A percentile compares a stretch with the other conserved stretches of the same genome.
phyloP scores from a whole-genome alignment of 345 rosid species.

The Brassica rapa region DNA sequence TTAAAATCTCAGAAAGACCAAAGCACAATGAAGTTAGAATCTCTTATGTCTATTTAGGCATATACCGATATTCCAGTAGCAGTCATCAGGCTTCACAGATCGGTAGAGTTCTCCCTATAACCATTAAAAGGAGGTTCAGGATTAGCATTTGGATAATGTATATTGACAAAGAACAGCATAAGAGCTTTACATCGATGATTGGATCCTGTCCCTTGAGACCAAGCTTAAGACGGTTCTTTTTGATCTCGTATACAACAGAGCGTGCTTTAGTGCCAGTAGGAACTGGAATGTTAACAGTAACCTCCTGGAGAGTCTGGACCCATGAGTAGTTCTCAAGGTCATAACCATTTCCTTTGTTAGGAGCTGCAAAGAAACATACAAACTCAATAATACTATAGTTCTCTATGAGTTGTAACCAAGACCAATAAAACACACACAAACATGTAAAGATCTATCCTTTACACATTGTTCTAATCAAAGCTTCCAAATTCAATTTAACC shows the following conservation, averaged over 20 bases:
- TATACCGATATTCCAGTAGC: slow-evolving; percentile 97
- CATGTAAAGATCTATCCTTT: neutral
- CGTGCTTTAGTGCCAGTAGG: slow-evolving; percentile 84
- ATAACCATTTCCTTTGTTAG: slow-evolving; percentile 88
- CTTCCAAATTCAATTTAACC: too few species aligned
- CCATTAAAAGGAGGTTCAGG: slow-evolving; percentile 9
- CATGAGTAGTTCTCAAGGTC: slow-evolving; percentile 88
- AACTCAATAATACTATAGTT: too few species aligned
- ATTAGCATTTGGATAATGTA: neutral
- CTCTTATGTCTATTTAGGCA: too few species aligned
- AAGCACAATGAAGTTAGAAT: too few species aligned
- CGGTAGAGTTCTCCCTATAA: slow-evolving; percentile 75
- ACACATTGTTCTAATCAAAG: too few species aligned
- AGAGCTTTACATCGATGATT: slow-evolving; percentile 70
- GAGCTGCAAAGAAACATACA: slow-evolving; percentile 52
- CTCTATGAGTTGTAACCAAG: too few species aligned
- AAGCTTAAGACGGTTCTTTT: slow-evolving; percentile 82
- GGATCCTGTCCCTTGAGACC: slow-evolving; percentile 93
- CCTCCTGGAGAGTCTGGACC: slow-evolving; percentile 91
- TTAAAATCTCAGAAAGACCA: too few species aligned
- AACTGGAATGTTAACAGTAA: slow-evolving; percentile 72
- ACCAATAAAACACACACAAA: neutral
- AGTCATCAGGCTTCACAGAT: slow-evolving; percentile 80
- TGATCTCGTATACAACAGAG: slow-evolving; percentile 70
- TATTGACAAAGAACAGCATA: too few species aligned